Evolutionary conservation across 257 asterid genomes (phyloP).

Genomic region (Primulina huaijiensis): DNA sequence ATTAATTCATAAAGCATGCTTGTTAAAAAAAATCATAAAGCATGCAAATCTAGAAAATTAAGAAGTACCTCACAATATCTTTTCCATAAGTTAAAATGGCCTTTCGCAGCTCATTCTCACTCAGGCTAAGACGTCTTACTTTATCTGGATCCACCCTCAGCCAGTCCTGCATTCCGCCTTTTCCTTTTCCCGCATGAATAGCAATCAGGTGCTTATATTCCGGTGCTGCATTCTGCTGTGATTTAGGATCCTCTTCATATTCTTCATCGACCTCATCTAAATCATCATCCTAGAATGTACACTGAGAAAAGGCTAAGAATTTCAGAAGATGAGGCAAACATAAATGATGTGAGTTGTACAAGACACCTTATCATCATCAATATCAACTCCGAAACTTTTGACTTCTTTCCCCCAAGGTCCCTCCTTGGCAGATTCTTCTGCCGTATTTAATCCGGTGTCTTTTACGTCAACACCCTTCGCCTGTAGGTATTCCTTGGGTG

Average conservation of each 20-base stretch:
- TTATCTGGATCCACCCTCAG: slow-evolving; percentile 40
- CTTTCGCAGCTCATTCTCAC: slow-evolving; percentile 44
- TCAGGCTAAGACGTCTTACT: slow-evolving; percentile 58
- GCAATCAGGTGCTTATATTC: slow-evolving; percentile 46
- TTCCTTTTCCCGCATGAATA: slow-evolving; percentile 58
- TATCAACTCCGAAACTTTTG: slow-evolving; percentile 24
- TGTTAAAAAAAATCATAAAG: background rate
- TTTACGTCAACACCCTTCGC: slow-evolving; percentile 31
- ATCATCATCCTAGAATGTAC: slow-evolving; percentile 39
- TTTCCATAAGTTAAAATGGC: slow-evolving; percentile 41
- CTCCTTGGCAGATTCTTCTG: slow-evolving; percentile 29
- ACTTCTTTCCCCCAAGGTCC: slow-evolving; percentile 46
- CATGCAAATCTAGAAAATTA: background rate
- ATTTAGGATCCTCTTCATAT: slow-evolving; percentile 15
- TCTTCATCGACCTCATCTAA: slow-evolving; percentile 20
- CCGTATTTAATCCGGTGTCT: slow-evolving; percentile 31
- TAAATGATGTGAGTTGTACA: background rate
- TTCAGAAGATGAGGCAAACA: background rate
- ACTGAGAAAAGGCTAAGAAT: background rate
- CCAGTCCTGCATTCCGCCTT: slow-evolving; percentile 50
- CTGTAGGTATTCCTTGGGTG: slow-evolving; percentile 66
- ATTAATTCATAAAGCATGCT: background rate
- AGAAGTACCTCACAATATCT: slow-evolving; percentile 7
- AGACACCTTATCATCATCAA: slow-evolving; percentile 41
- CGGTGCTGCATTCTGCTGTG: slow-evolving; percentile 33